Percentiles rank a stretch among this genome's conserved stretches.
Evolutionary conservation across 192 early-diverging fungal species (phyloP).

Genomic region (Funneliformis geosporum): DNA sequence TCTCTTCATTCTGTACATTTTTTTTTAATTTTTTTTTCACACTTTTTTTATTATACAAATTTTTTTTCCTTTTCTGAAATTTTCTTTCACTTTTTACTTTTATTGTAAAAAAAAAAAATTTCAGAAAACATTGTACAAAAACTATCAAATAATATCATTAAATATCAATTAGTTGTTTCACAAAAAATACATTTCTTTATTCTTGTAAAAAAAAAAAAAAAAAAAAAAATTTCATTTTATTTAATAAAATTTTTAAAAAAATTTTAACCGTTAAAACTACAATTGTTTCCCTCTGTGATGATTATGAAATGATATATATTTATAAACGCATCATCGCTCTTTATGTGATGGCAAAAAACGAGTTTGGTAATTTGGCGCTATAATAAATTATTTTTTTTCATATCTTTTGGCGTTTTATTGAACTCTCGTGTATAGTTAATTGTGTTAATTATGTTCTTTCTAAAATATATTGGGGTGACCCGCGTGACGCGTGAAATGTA

Average conservation of each 20-base stretch:
- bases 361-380: neutral
- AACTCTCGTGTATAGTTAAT: neutral
- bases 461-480: no score
- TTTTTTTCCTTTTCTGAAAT: neutral
- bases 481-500: no score
- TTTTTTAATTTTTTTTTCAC: neutral
- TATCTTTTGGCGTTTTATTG: neutral
- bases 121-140: no score
- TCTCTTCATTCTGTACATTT: neutral
- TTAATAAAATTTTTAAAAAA: no score
- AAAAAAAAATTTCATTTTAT: neutral
- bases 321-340: neutral
- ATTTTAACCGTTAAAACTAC: neutral
- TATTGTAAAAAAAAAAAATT: no score
- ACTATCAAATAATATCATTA: neutral
- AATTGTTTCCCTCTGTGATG: neutral
- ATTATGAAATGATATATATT: neutral
- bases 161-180: no score
- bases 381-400: neutral
- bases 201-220: no score
- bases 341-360: neutral
- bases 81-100: no score
- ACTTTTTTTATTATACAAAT: neutral
- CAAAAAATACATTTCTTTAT: no score
- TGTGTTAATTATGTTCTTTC: no score